These are phyloP conservation scores for Leptomonas seymouri DNA, from an alignment of 208 protist genomes.

Conservation along the genomic window DNA sequence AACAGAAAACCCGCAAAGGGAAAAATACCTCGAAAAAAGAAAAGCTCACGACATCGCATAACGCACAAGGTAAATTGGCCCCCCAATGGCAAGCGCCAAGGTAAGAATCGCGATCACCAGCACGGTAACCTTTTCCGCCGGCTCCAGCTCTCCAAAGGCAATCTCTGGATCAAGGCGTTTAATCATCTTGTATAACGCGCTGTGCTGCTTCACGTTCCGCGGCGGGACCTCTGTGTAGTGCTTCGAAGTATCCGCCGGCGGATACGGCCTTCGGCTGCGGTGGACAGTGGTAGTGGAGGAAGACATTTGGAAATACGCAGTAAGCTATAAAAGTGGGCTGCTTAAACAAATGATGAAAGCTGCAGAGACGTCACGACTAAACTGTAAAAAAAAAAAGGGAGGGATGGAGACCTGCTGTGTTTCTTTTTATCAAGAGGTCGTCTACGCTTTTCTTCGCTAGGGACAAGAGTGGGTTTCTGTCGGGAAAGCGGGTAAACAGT, in stretches of 20 bases:
- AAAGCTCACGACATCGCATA: slow-evolving; percentile 22
- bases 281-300: slow-evolving; percentile 16
- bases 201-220: slow-evolving; percentile 30
- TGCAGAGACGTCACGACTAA: no score
- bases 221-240: slow-evolving; percentile 62
- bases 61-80: slow-evolving; percentile 32
- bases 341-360: slow-evolving; percentile 8
- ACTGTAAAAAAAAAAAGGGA: no score
- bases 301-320: slow-evolving; percentile 13
- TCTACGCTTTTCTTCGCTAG: no score
- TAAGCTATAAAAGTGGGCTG: background rate
- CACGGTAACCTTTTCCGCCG: slow-evolving; percentile 49
- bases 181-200: slow-evolving; percentile 34
- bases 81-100: slow-evolving; percentile 28
- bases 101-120: slow-evolving; percentile 35
- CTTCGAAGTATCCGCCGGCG: slow-evolving; percentile 80
- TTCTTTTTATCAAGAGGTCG: no score
- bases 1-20: slow-evolving; percentile 2
- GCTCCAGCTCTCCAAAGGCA: slow-evolving; percentile 53
- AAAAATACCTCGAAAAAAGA: background rate
- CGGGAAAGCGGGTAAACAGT: no score
- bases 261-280: slow-evolving; percentile 52
- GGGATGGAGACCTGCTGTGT: no score
- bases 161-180: slow-evolving; percentile 52
- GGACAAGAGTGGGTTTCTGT: no score